A percentile compares a stretch with the other conserved stretches of the same genome.
phyloP scores from a whole-genome alignment of 306 rosid genomes.

The Prosopis cineraria region DNA sequence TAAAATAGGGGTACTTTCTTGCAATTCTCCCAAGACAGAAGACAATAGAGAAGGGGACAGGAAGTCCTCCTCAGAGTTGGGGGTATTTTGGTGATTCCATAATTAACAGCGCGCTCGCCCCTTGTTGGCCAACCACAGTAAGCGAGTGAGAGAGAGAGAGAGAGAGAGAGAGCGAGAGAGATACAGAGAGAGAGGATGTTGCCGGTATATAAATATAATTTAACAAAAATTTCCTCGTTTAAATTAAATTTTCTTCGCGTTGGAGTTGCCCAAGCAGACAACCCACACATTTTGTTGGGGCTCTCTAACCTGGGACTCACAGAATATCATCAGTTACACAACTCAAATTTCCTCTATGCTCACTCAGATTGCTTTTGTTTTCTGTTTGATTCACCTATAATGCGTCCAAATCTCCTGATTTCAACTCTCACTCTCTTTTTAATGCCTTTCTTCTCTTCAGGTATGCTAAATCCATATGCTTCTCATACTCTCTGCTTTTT shows the following conservation, averaged over 20 bases:
- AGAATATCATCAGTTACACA: constrained; percentile 3
- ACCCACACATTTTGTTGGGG: constrained; percentile 42
- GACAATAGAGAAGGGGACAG: neutral
- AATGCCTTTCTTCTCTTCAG: constrained; percentile 12
- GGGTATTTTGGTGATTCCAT: neutral
- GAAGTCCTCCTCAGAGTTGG: neutral
- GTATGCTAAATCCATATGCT: neutral
- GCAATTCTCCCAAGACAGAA: neutral
- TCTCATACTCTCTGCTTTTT: neutral
- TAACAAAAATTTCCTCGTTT: constrained; percentile 3
- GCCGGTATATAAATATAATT: constrained; percentile 1
- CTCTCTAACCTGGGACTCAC: constrained; percentile 28
- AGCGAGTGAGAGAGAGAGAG: neutral
- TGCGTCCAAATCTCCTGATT: constrained; percentile 26
- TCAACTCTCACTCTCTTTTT: constrained; percentile 2
- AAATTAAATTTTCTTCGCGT: neutral
- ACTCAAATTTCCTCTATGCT: constrained; percentile 36
- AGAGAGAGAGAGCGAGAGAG: neutral
- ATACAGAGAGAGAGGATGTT: neutral
- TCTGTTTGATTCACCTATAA: constrained; percentile 8
- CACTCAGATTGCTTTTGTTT: constrained; percentile 28
- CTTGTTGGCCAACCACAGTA: constrained; percentile 12
- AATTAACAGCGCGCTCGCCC: neutral
- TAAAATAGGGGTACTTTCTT: neutral
- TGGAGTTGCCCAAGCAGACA: constrained; percentile 32